Evolutionary conservation across 2,329 filamentous ascomycete species (phyloP).

Genomic region (Ascochyta lentis): DNA sequence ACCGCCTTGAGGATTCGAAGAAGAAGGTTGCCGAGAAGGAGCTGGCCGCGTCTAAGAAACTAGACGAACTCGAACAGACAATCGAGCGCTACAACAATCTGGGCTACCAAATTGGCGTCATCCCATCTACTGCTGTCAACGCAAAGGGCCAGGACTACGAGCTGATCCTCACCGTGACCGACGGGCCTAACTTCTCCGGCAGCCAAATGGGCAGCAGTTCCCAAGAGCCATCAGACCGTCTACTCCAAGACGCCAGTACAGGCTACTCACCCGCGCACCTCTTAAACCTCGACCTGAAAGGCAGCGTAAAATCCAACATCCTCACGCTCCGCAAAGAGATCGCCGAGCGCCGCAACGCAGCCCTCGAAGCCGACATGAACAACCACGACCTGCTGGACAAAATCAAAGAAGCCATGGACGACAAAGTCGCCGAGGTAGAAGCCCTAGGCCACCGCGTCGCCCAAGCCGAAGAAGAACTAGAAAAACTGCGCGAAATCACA

Average conservation of each 20-base stretch:
- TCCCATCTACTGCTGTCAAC: conserved; percentile 82
- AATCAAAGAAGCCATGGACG: conserved; percentile 95
- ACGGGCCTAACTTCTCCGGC: conserved; percentile 73
- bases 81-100: conserved; percentile 93
- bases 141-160: conserved; percentile 87
- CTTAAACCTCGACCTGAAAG: conserved; percentile 85
- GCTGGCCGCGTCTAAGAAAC: conserved; percentile 79
- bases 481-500: conserved; percentile 87
- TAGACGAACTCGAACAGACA: conserved; percentile 90
- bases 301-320: conserved; percentile 80
- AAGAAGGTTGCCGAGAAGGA: conserved; percentile 85
- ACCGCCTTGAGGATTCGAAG: conserved; percentile 84
- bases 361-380: conserved; percentile 90
- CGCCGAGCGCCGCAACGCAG: conserved; percentile 81
- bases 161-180: conserved; percentile 80
- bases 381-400: conserved; percentile 92
- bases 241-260: conserved; percentile 80
- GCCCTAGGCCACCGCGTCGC: conserved; percentile 86
- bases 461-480: conserved; percentile 90
- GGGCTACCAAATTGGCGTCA: conserved; percentile 91
- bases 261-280: conserved; percentile 92
- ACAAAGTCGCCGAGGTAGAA: conserved; percentile 92
- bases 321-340: conserved; percentile 84
- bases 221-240: conserved; percentile 67
- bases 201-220: conserved; percentile 57